phyloP scores from a whole-genome alignment of 805 yeast genomes.

The Lipomyces japonicus region DNA sequence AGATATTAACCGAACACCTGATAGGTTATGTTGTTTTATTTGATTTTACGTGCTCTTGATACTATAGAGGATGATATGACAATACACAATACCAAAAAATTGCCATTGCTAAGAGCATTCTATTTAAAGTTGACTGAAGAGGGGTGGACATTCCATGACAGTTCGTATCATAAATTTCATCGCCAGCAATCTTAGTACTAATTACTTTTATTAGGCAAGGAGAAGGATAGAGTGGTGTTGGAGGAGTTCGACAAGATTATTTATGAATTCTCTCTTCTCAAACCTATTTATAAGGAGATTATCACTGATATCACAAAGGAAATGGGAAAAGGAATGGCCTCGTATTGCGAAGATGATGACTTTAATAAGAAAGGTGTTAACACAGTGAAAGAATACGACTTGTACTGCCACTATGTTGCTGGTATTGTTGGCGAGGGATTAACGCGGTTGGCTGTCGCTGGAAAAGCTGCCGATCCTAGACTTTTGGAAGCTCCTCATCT shows the following conservation, averaged over 20 bases:
- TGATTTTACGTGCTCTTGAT: constrained; percentile 84
- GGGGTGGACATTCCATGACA: constrained; percentile 81
- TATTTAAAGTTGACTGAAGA: constrained; percentile 55
- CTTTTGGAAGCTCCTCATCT: constrained; percentile 53
- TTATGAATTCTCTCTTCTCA: constrained; percentile 65
- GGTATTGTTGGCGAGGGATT: constrained; percentile 97
- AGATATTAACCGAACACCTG: neutral
- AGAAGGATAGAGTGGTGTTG: constrained; percentile 75
- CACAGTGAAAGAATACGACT: constrained; percentile 76
- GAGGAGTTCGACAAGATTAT: constrained; percentile 72
- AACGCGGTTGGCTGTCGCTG: constrained; percentile 74
- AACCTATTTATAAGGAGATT: constrained; percentile 71
- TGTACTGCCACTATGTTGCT: constrained; percentile 95
- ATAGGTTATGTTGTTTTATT: constrained; percentile 66
- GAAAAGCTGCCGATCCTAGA: constrained; percentile 60
- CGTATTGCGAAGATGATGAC: constrained; percentile 66
- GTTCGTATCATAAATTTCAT: constrained; percentile 23
- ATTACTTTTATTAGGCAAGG: constrained; percentile 51
- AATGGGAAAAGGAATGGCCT: constrained; percentile 99
- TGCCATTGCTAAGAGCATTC: constrained; percentile 70
- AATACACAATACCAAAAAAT: constrained; percentile 62
- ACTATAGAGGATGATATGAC: constrained; percentile 97
- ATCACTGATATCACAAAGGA: constrained; percentile 69
- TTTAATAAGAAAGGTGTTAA: constrained; percentile 75
- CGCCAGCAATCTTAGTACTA: neutral